Percentiles rank a stretch among this genome's conserved stretches.
Conservation (phyloP, 176 grass and related monocot genomes). For the Avena eriantha region DNA sequence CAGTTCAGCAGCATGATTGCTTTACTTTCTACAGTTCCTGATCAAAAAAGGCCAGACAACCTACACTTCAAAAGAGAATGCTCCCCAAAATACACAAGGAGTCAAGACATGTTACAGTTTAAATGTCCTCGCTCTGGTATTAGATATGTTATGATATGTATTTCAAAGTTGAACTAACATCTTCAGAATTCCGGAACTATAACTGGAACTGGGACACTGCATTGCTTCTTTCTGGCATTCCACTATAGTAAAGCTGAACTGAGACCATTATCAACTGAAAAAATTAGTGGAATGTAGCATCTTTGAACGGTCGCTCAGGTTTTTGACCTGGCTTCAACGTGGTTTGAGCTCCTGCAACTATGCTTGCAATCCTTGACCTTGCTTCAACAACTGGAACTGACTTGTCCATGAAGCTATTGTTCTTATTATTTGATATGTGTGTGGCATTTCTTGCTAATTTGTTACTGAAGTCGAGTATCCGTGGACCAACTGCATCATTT, state of each 20-base stretch:
- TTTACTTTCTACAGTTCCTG: too few relatives aligned
- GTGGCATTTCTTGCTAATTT: slow-evolving; percentile 38
- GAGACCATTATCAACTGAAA: slow-evolving; percentile 42
- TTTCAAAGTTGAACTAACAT: slow-evolving; percentile 37
- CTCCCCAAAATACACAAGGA: background rate
- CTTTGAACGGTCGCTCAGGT: slow-evolving; percentile 50
- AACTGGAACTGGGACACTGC: slow-evolving; percentile 31
- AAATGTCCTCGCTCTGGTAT: slow-evolving; percentile 16
- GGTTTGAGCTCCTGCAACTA: slow-evolving; percentile 57
- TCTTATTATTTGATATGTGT: slow-evolving; percentile 35
- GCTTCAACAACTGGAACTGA: slow-evolving; percentile 34
- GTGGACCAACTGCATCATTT: slow-evolving; percentile 56
- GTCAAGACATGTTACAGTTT: slow-evolving; percentile 26
- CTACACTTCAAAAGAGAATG: slow-evolving; percentile 22
- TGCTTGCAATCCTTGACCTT: slow-evolving; percentile 42
- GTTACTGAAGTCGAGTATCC: slow-evolving; percentile 54
- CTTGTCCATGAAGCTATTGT: slow-evolving; percentile 21
- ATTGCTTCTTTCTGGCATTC: slow-evolving; percentile 56
- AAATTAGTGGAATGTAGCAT: slow-evolving; percentile 51
- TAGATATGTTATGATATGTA: slow-evolving; percentile 32
- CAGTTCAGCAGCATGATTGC: background rate
- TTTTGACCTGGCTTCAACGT: slow-evolving; percentile 59
- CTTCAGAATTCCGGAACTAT: slow-evolving; percentile 20
- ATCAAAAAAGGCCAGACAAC: too few relatives aligned
- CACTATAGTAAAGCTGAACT: slow-evolving; percentile 49